Base-by-base conservation (phyloP, 208 protist genomes). In the Acanthamoeba lenticulata region DNA sequence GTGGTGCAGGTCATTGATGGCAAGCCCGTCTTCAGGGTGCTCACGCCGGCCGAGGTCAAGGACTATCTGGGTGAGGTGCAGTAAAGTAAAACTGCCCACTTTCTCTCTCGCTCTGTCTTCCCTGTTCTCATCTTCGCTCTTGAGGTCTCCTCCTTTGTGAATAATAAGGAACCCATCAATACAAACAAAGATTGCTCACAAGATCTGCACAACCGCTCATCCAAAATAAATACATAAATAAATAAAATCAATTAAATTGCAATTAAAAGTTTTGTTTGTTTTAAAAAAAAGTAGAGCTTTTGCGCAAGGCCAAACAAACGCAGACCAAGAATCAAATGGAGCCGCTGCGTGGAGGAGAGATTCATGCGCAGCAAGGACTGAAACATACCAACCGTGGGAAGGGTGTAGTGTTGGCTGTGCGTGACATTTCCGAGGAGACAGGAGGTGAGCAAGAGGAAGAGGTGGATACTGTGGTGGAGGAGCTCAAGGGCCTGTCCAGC, bases 1-100 rank as follows among this genome's bases (percentile, higher is more conserved):
- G 96, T 99, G 62, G 98, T 99, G n/a, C 96, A 96, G n/a, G 93
- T 95, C 27, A 96, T 97, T 17, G 52, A 94, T 27, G 47, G 60
- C 29, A 27, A 57, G 34, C 67, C 94, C 21, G 42, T 88, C 21
- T 98, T 98, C 96, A 91, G 94, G 36, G 85, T 97, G 4, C 94
- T 99, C 13, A 97, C 97, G 1, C 94, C 96, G 11, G 67, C 79
- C 24, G 97, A 99, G 94, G 96, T 99, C 47, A 97, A 98, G 86
- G 98, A 99, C 93, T 98, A 99, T 90, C 95, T 99, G 7, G 97
- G 74, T 52, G 97, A 96, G 69, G 85, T 91, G n/a, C 85, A 91
- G 85, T 91, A 91, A 91, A 91, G 21, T 45, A 86, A 67, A 49
- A 62, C 29, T 5, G n/a, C 29, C 27, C 36, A 36, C 62, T 11